Evolutionary conservation across 305 asterid species (phyloP).

Genomic region (Solanum hybrid): DNA sequence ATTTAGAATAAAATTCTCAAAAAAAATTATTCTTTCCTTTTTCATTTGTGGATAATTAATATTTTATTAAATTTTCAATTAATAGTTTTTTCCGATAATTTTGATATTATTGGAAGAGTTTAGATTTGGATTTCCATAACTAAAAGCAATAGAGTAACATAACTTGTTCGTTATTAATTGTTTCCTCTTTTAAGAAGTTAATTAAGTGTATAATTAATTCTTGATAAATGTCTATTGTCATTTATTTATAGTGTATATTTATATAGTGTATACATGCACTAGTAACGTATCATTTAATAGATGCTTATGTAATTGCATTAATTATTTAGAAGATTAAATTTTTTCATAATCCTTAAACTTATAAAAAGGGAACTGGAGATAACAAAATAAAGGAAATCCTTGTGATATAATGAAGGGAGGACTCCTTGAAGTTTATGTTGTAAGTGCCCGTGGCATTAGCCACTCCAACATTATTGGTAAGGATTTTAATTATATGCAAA

Average conservation of each 20-base stretch:
- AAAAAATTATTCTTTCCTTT: not conserved
- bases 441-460: conserved; percentile 53
- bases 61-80: not conserved
- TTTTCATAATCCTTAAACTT: not conserved
- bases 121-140: not conserved
- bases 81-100: not conserved
- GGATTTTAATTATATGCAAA: not conserved
- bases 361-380: not conserved
- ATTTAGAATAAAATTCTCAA: not conserved
- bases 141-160: not conserved
- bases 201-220: not conserved
- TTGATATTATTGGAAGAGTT: not conserved
- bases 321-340: not conserved
- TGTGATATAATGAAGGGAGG: conserved; percentile 36
- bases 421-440: conserved; percentile 65
- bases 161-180: not conserved
- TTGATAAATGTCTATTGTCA: not conserved
- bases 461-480: conserved; percentile 35
- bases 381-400: not conserved
- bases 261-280: not conserved
- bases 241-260: not conserved
- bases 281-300: not conserved
- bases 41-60: not conserved
- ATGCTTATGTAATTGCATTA: not conserved
- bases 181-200: not conserved